Evolutionary conservation across 805 yeast genomes (phyloP), one percentile per base, ranked within the genome.

Genomic region (Huiozyma sinensis): DNA sequence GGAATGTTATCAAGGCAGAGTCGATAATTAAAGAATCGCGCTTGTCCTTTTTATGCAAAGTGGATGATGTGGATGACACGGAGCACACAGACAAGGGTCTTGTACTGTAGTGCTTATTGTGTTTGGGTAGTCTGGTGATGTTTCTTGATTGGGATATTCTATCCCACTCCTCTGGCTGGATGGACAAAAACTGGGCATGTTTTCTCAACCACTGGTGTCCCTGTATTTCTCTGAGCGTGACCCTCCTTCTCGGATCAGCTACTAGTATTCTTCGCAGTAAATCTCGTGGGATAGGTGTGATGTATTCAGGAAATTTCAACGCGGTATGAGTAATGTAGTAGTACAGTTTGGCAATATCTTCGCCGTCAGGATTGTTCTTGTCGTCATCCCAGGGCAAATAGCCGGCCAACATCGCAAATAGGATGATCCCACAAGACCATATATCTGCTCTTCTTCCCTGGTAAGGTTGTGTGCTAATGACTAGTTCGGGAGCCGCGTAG

Each of bases 331-430:
- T 86, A 51, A 92, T 92, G 66, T 92, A 92, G 58, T 83, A 83
- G 67, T 92, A 92, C 46, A 92, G 71, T 59, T 82, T 80, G 13
- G 89, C 84, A 58, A 92, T 90, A 63, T 92, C 92, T 42, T 87
- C 83, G 40, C 97, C 95, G 60, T 92, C 95, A 33, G 96, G 97
- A 58, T 92, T 92, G 44, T 83, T 83, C 13, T 95, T 89, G 63
- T 92, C 99, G 63, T 92, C 98, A 60, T 92, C 98, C 70, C 87
- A 92, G 1, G 98, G 98, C 49, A 92, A 71, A 64, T 92, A 92
- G 3, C 98, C 98, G 0, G 97, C 90, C 44, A 92, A 71, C 95
- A 92, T 92, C 9, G 98, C 97, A 60, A 90, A 92, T 38, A 92
- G 67, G 43, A 92, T 92, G 17, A 92, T 88, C 45, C 98, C 98